phyloP scores from a whole-genome alignment of 2,329 filamentous ascomycete species.

The Blastomyces silverae region DNA sequence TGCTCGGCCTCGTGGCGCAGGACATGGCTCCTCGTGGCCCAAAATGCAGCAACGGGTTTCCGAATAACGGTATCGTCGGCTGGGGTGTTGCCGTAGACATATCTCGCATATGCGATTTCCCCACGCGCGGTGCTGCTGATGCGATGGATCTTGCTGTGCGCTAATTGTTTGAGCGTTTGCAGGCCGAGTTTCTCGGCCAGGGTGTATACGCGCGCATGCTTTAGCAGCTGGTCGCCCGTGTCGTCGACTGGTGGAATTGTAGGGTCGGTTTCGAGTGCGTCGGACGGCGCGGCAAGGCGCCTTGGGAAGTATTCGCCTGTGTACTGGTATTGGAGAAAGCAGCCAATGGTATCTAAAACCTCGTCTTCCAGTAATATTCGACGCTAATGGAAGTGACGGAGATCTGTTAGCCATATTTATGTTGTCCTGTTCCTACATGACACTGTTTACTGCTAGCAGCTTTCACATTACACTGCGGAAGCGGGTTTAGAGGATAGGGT shows the following conservation, averaged over 20 bases:
- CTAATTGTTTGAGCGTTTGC: constrained; percentile 62
- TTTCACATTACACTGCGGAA: background rate
- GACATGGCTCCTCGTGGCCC: constrained; percentile 73
- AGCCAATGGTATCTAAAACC: constrained; percentile 66
- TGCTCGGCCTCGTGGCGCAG: constrained; percentile 77
- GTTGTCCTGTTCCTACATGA: background rate
- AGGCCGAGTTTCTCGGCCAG: constrained; percentile 72
- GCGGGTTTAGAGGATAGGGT: background rate
- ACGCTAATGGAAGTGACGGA: constrained; percentile 41
- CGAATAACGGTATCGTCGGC: constrained; percentile 66
- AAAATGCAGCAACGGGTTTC: constrained; percentile 81
- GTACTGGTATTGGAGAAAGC: constrained; percentile 77
- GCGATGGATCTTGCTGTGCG: constrained; percentile 85
- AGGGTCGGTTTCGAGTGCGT: constrained; percentile 63
- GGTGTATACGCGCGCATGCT: constrained; percentile 84
- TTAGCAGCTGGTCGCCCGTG: constrained; percentile 74
- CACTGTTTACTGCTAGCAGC: background rate
- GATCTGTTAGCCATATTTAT: background rate
- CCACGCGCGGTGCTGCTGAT: constrained; percentile 80
- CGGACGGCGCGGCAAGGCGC: constrained; percentile 53
- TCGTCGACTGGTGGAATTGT: constrained; percentile 61
- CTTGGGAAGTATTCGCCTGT: constrained; percentile 78
- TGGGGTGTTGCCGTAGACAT: constrained; percentile 72
- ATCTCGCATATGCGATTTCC: constrained; percentile 86
- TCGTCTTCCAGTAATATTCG: constrained; percentile 62